These are phyloP conservation scores for Ceratobasidium sp. DNA, from an alignment of 1,284 basidiomycete genomes.

Conservation along the genomic window DNA sequence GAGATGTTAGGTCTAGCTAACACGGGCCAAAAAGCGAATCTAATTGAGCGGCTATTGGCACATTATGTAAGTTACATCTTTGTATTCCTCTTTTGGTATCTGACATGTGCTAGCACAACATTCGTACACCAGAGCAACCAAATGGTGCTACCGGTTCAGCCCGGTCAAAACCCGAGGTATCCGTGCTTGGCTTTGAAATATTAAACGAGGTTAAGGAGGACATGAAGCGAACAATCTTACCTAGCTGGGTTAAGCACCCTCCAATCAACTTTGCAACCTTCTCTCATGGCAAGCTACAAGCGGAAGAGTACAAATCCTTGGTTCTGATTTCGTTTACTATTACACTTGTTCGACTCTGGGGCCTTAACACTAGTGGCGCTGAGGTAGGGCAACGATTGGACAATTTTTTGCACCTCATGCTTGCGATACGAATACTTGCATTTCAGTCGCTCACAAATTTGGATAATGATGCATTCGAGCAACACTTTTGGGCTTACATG, in stretches of 20 bases:
- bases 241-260: conserved; percentile 32
- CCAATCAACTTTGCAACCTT: conserved; percentile 32
- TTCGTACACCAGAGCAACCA: background rate
- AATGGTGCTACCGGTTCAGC: background rate
- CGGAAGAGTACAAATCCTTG: conserved; percentile 45
- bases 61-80: background rate
- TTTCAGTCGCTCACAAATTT: background rate
- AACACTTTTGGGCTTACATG: conserved; percentile 3
- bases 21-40: background rate
- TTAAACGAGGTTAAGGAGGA: conserved; percentile 19
- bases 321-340: conserved; percentile 42
- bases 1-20: background rate
- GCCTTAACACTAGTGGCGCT: background rate
- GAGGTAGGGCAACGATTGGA: background rate
- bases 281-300: conserved; percentile 39
- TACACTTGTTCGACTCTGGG: conserved; percentile 39
- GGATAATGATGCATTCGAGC: background rate
- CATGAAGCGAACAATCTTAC: conserved; percentile 20
- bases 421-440: conserved; percentile 8
- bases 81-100: background rate
- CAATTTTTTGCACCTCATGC: conserved; percentile 20
- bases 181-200: background rate
- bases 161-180: background rate
- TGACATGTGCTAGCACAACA: background rate
- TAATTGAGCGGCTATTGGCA: background rate